A percentile compares a stretch with the other conserved stretches of the same genome.
Conservation (phyloP, 148 eudicot genomes). For the Rhododendron simsii region DNA sequence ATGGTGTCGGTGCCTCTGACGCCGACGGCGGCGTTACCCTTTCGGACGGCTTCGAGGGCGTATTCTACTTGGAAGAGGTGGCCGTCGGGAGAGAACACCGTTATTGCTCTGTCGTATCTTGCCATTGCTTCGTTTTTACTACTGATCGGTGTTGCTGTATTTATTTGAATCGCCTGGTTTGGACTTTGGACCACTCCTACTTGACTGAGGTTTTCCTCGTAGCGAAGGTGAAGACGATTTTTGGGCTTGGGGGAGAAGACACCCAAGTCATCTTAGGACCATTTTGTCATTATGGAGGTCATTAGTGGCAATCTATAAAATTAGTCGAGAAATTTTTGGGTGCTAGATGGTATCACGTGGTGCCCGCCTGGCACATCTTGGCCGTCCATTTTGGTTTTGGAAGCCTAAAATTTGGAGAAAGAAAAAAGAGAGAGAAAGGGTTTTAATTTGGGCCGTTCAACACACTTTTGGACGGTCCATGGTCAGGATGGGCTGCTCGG, state of each 20-base stretch:
- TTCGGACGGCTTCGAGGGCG: slow-evolving; percentile 96
- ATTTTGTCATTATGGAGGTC: not conserved
- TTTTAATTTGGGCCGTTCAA: too few species aligned
- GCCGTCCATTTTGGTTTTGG: too few species aligned
- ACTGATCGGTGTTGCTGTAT: not conserved
- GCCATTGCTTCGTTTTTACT: slow-evolving; percentile 42
- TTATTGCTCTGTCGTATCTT: slow-evolving; percentile 91
- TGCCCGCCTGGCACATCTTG: fast-evolving
- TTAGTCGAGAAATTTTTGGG: too few species aligned
- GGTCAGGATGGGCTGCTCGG: too few species aligned
- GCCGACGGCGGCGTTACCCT: slow-evolving; percentile 97
- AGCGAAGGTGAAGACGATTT: not conserved
- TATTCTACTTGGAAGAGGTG: slow-evolving; percentile 97
- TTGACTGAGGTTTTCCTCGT: not conserved
- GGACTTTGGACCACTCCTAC: not conserved
- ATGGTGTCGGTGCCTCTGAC: slow-evolving; percentile 81
- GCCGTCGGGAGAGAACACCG: slow-evolving; percentile 97
- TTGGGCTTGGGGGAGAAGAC: slow-evolving; percentile 2
- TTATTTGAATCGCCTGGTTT: not conserved
- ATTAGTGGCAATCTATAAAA: not conserved
- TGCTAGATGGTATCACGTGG: too few species aligned
- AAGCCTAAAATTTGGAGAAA: too few species aligned
- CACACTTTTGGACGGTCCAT: too few species aligned
- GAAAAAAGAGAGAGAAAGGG: too few species aligned
- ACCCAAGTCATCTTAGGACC: not conserved